Conservation (phyloP, 176 grass and related monocot genomes). For the Aegilops umbellulata region DNA sequence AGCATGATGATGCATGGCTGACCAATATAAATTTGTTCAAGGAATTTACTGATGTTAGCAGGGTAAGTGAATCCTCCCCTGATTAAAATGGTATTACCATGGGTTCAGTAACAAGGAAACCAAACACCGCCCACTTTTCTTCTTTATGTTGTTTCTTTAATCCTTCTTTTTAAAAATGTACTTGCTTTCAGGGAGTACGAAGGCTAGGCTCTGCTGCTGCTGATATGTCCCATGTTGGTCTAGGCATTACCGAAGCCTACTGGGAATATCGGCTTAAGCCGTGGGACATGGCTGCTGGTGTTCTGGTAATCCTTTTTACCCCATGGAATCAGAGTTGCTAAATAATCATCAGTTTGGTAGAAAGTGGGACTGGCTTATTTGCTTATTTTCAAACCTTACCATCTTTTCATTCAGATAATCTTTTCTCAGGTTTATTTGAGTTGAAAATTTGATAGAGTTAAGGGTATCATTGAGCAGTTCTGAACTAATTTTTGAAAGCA, state of each 20-base stretch:
- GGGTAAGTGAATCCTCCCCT: conserved; percentile 43
- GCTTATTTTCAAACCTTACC: neutral
- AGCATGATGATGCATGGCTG: conserved; percentile 94
- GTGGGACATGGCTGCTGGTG: conserved; percentile 97
- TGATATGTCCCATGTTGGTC: conserved; percentile 94
- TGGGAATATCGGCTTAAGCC: conserved; percentile 98
- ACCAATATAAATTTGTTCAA: conserved; percentile 96
- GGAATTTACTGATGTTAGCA: conserved; percentile 95
- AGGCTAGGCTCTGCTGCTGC: conserved; percentile 86
- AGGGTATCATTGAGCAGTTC: neutral
- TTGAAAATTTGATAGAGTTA: neutral
- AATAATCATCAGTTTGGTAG: neutral
- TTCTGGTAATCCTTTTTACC: conserved; percentile 53
- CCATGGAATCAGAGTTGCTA: neutral
- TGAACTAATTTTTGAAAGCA: neutral
- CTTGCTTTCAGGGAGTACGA: conserved; percentile 69
- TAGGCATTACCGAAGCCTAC: conserved; percentile 87
- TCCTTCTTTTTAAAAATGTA: neutral
- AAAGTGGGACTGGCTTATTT: neutral
- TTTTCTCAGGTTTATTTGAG: neutral
- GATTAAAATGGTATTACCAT: neutral
- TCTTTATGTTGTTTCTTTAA: neutral
- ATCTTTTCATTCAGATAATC: conserved; percentile 11
- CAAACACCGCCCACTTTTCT: neutral
- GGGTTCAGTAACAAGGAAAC: neutral